These are phyloP conservation scores for Pleurotus eryngii DNA, from an alignment of 768 basidiomycete genomes.

Conservation along the genomic window DNA sequence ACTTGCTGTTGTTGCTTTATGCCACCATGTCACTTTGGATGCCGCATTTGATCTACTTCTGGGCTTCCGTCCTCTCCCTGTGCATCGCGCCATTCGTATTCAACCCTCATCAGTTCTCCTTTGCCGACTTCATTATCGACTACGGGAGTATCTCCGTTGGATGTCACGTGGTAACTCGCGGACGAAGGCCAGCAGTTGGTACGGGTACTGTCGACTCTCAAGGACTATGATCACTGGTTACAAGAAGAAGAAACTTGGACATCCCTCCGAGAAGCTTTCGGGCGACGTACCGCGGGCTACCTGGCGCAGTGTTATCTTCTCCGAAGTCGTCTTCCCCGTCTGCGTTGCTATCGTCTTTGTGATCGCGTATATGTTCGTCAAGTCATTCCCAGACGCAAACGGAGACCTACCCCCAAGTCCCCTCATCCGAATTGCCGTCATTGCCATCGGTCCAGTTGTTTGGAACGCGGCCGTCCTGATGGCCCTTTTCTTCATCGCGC, in stretches of 20 bases:
- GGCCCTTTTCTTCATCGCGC: conserved; percentile 83
- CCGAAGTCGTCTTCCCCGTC: conserved; percentile 82
- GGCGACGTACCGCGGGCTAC: conserved; percentile 90
- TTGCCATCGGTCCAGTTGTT: conserved; percentile 89
- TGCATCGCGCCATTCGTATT: conserved; percentile 98
- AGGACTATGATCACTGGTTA: conserved; percentile 98
- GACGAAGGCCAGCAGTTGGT: conserved; percentile 97
- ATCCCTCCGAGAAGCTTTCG: conserved; percentile 96
- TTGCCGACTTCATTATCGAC: conserved; percentile 96
- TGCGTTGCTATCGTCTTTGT: conserved; percentile 74
- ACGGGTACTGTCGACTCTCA: conserved; percentile 97
- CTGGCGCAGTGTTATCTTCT: conserved; percentile 80
- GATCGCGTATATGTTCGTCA: conserved; percentile 89
- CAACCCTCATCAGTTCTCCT: conserved; percentile 99
- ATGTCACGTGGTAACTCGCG: conserved; percentile 98
- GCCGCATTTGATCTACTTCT: conserved; percentile 96
- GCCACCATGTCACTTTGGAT: conserved; percentile 91
- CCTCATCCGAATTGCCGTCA: conserved; percentile 83
- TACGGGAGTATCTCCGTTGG: conserved; percentile 99
- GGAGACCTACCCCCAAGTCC: conserved; percentile 76
- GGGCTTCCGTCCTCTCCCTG: conserved; percentile 92
- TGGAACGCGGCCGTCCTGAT: conserved; percentile 92
- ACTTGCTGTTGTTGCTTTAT: conserved; percentile 86
- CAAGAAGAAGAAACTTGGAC: conserved; percentile 98
- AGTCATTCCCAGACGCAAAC: conserved; percentile 72